Evolutionary conservation across 441 rosid species (phyloP), one percentile per base, ranked within the genome.

Genomic region (Flueggea neowawraea): DNA sequence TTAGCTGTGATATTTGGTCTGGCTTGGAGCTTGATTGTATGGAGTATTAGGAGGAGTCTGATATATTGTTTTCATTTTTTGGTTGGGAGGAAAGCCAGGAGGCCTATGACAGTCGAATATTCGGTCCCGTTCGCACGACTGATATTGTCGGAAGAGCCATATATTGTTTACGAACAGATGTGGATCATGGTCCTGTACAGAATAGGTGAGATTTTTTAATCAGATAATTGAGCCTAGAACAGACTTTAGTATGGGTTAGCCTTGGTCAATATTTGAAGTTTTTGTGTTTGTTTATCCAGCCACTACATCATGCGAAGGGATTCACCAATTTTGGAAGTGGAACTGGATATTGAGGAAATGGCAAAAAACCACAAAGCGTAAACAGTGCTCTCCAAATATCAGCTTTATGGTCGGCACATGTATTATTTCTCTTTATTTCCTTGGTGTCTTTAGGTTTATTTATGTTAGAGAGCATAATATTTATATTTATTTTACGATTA

Each of bases 271-370:
- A 36, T 53, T 58, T 41, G 36, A 71, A 5, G 22, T 59, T 57
- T 89, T 22, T 22, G 28, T 22, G 28, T 22, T 22, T 22, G 28
- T 22, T 22, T 22, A 22, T 22, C 28, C 28, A 91, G 99, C 78
- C 57, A 75, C 67, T 41, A 15, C 71, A 82, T 96, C 83, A 74
- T 80, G 85, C 73, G 45, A 66, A 77, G 64, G 80, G 99, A 95
- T 78, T 75, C 78, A 13, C 85, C 99, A 13, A 79, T 95, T 51
- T 61, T 95, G 83, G 84, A 89, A 45, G 84, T 91, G 52, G 99
- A 91, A 74, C 81, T 95, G 75, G 97, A 95, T 51, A 90, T 95
- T 33, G 91, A 87, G 6, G 97, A 91, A 75, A 82, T 95, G 97
- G 78, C 82, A 15, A 89, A 80, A 73, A 81, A 84, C 71, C 96